Percentiles rank a stretch among this genome's conserved stretches.
These are phyloP conservation scores for Pulveroboletus frians DNA, from an alignment of 768 basidiomycete species.

Conservation along the genomic window DNA sequence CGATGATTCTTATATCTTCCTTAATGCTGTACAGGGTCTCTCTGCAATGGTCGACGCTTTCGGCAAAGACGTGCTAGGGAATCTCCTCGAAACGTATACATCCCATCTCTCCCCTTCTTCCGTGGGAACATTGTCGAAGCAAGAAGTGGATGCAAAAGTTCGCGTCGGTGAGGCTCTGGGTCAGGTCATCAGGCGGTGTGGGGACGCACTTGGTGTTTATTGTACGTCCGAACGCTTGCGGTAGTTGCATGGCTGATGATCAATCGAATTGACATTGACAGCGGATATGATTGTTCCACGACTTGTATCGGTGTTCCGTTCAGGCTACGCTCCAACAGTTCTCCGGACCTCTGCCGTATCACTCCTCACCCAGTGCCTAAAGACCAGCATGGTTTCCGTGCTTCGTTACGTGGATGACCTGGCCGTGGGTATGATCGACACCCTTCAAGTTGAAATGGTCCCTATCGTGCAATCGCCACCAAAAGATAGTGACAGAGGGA, in stretches of 20 bases:
- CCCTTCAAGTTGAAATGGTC: slow-evolving; percentile 62
- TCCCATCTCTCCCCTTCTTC: slow-evolving; percentile 43
- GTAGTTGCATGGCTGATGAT: background rate
- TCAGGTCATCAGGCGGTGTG: slow-evolving; percentile 69
- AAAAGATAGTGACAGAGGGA: slow-evolving; percentile 14
- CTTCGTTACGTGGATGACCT: slow-evolving; percentile 60
- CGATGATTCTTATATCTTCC: slow-evolving; percentile 92
- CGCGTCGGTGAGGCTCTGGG: slow-evolving; percentile 84
- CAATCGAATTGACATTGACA: slow-evolving; percentile 30
- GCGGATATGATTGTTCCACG: slow-evolving; percentile 70
- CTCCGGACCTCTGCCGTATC: slow-evolving; percentile 66
- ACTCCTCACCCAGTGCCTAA: slow-evolving; percentile 69
- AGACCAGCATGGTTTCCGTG: slow-evolving; percentile 58
- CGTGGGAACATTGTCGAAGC: slow-evolving; percentile 38
- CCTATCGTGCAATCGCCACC: slow-evolving; percentile 14
- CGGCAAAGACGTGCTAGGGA: slow-evolving; percentile 57
- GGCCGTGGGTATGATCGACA: slow-evolving; percentile 63
- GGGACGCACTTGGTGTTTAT: slow-evolving; percentile 60
- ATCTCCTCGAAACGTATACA: slow-evolving; percentile 64
- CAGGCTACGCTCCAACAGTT: slow-evolving; percentile 57
- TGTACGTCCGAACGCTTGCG: slow-evolving; percentile 41
- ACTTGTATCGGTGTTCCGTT: slow-evolving; percentile 59
- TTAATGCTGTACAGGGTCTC: slow-evolving; percentile 88
- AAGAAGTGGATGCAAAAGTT: slow-evolving; percentile 68
- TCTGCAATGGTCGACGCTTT: slow-evolving; percentile 77